Base-by-base conservation (phyloP, 2,329 filamentous ascomycete species). In the Thelonectria blattea region DNA sequence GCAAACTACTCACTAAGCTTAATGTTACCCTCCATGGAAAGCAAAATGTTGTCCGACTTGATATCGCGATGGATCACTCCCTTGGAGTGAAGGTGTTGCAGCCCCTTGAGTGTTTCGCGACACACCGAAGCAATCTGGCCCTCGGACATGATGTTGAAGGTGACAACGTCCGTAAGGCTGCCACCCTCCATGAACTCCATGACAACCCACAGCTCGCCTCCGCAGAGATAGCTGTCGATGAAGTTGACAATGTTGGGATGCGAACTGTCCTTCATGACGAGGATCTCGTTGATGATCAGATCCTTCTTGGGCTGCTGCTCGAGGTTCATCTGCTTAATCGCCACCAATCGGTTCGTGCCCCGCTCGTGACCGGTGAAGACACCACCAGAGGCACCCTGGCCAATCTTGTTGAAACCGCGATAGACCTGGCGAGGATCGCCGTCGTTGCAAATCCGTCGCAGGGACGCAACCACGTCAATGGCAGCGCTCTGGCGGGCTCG, bases 151-250 rank as follows among this genome's bases (percentile, higher is more conserved):
- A 98, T 96, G 79, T 98, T 98, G 79, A 96, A 98, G 3, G 95
- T 99, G 58, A 99, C 95, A 55, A 99, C 95, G 76, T 99, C 95
- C 11, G 95, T 99, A 74, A 99, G 81, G 77, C 93, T 97, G 64
- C 95, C 95, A 61, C 95, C 95, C 77, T 99, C 94, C 95, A 99
- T 99, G 73, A 94, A 99, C 79, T 99, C 95, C 95, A 99, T 99
- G 34, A 98, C 92, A 1, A 99, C 95, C 95, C 95, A 99, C 30
- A 99, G 81, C 76, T 98, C 95, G 45, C 94, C 91, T 12, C 87
- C 86, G 59, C 93, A 90, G 11, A 99, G 83, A 76, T 93, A 98
- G 75, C 93, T 97, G 80, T 98, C 95, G 80, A 98, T 94, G 77
- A 98, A 99, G 77, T 99, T 99, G 78, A 99, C 95, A 78, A 99